Conservation (phyloP, 768 basidiomycete species). For the Ephemerocybe angulata region DNA sequence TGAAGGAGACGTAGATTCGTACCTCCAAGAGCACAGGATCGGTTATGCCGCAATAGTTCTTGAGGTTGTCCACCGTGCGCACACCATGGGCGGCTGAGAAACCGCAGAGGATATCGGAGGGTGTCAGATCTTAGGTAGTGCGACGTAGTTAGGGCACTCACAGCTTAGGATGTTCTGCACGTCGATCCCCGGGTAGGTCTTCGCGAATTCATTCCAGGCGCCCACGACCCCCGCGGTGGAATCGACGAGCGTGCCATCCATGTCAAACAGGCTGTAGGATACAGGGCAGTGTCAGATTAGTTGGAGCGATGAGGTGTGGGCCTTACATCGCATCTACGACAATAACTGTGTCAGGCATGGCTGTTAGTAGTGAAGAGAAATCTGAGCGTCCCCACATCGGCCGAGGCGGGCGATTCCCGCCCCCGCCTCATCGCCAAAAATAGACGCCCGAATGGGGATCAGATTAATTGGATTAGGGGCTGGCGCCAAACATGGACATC, state of each 20-base stretch:
- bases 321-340: constrained; percentile 44
- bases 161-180: constrained; percentile 59
- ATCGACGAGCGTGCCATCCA: constrained; percentile 82
- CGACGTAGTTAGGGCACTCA: constrained; percentile 28
- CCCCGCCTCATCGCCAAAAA: background rate
- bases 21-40: constrained; percentile 73
- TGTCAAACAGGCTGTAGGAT: constrained; percentile 62
- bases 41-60: constrained; percentile 62
- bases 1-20: constrained; percentile 11
- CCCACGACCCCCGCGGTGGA: constrained; percentile 79
- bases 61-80: constrained; percentile 79
- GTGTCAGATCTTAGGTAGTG: background rate
- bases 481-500: constrained; percentile 37
- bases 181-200: constrained; percentile 65
- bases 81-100: constrained; percentile 72
- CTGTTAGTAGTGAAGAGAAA: constrained; percentile 3
- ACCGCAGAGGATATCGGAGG: constrained; percentile 11
- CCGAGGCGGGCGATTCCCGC: background rate
- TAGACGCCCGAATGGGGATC: constrained; percentile 6
- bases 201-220: constrained; percentile 76
- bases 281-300: background rate
- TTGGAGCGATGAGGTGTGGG: background rate
- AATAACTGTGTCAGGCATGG: constrained; percentile 34
- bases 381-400: background rate
- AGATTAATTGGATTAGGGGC: constrained; percentile 12